Conservation (phyloP, 2,329 filamentous ascomycete species). For the Dryadomyces quercus-mongolicae region DNA sequence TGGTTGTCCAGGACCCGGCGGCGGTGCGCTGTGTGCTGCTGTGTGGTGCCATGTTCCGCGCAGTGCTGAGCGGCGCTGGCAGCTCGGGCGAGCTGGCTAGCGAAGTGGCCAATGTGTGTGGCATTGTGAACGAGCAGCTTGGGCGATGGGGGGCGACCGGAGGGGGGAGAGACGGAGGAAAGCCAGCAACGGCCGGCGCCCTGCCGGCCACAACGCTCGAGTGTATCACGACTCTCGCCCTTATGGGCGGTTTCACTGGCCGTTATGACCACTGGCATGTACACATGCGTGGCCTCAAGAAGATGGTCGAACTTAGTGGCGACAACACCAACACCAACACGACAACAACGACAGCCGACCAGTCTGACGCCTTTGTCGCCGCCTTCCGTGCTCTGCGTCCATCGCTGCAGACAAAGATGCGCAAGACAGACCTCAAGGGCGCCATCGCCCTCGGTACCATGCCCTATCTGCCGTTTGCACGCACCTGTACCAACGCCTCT, state of each 20-base stretch:
- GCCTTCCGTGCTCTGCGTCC: slow-evolving; percentile 7
- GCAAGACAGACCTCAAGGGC: slow-evolving; percentile 24
- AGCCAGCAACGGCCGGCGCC: not conserved
- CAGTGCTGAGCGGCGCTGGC: slow-evolving; percentile 11
- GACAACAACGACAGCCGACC: not conserved
- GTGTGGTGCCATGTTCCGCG: slow-evolving; percentile 17
- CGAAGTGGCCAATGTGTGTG: slow-evolving; percentile 12
- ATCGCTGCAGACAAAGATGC: slow-evolving; percentile 10
- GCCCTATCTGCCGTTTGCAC: slow-evolving; percentile 21
- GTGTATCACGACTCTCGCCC: slow-evolving; percentile 20
- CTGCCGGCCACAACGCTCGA: slow-evolving; percentile 17
- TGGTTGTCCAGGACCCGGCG: slow-evolving; percentile 15
- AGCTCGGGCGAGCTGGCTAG: slow-evolving; percentile 11
- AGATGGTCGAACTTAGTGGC: slow-evolving; percentile 19
- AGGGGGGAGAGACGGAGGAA: not conserved
- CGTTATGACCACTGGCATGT: slow-evolving; percentile 25
- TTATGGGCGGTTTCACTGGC: slow-evolving; percentile 20
- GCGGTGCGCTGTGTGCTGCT: slow-evolving; percentile 19
- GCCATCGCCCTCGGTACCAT: slow-evolving; percentile 18
- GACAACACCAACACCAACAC: slow-evolving; percentile 3
- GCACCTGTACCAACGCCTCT: slow-evolving; percentile 14
- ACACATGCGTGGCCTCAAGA: slow-evolving; percentile 22
- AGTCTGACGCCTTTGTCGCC: not conserved
- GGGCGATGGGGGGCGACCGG: not conserved
- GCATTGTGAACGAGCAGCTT: slow-evolving; percentile 12